phyloP scores from a whole-genome alignment of 148 eudicot species.

The Rhododendron kiyosumense region DNA sequence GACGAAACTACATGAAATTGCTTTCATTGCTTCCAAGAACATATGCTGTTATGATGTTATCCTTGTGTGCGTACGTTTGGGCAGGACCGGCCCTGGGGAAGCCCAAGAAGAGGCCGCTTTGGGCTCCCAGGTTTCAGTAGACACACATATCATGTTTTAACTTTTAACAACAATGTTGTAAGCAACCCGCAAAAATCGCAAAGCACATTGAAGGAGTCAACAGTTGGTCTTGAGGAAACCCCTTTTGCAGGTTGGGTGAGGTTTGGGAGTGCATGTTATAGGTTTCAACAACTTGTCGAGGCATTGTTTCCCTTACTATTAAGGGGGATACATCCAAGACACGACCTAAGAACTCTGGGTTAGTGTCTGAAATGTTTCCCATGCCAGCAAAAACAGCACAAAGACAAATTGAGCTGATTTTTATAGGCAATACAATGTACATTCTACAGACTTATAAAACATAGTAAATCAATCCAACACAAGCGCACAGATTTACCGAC shows the following conservation, averaged over 20 bases:
- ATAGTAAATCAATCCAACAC: neutral
- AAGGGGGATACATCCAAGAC: neutral
- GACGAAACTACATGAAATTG: neutral
- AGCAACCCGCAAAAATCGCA: neutral
- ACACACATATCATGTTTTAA: neutral
- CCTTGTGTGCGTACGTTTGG: neutral
- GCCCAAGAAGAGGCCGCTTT: neutral
- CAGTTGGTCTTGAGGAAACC: neutral
- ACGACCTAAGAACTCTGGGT: neutral
- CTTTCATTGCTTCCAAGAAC: neutral
- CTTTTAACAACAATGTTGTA: neutral
- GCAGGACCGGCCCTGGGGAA: neutral
- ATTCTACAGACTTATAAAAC: neutral
- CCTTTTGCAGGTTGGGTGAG: neutral
- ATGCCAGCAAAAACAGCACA: neutral
- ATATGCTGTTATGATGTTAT: neutral
- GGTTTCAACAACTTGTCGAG: neutral
- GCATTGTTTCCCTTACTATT: neutral
- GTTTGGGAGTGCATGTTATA: neutral
- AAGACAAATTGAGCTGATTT: neutral
- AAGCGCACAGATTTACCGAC: neutral
- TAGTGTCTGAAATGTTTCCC: neutral
- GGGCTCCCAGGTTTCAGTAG: neutral
- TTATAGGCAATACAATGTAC: neutral
- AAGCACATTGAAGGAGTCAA: neutral